Conservation (phyloP, 345 rosid genomes). For the Orychophragmus violaceus region DNA sequence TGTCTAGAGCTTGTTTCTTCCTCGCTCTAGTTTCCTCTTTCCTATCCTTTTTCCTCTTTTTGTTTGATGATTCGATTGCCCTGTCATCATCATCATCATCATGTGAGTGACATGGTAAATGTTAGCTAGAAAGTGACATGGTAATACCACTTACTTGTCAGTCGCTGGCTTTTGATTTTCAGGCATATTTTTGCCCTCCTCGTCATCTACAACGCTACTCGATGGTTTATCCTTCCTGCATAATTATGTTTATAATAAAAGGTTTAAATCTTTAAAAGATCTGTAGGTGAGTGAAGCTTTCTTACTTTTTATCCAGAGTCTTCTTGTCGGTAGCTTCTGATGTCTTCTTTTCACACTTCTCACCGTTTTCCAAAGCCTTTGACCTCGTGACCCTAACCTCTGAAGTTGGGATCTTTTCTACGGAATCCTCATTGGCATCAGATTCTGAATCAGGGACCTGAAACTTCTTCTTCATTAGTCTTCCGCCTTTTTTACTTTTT, state of each 20-base stretch:
- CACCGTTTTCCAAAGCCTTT: slow-evolving; percentile 20
- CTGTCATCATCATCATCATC: too few species aligned
- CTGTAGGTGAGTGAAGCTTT: background rate
- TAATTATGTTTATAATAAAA: background rate
- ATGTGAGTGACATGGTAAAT: background rate
- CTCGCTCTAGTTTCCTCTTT: slow-evolving; percentile 23
- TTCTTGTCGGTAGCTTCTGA: background rate
- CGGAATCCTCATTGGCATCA: slow-evolving; percentile 21
- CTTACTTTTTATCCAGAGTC: background rate
- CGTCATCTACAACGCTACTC: background rate
- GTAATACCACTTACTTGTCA: slow-evolving; percentile 21
- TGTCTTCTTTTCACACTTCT: background rate
- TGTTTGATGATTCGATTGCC: slow-evolving; percentile 3
- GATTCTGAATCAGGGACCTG: slow-evolving; percentile 43
- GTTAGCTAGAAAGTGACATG: background rate
- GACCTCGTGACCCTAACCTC: slow-evolving; percentile 10
- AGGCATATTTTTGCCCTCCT: background rate
- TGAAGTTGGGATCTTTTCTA: slow-evolving; percentile 17
- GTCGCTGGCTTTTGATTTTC: slow-evolving; percentile 22
- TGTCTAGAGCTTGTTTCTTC: slow-evolving; percentile 12
- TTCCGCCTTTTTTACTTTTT: slow-evolving; percentile 24
- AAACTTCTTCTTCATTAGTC: slow-evolving; percentile 49
- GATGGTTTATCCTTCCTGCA: slow-evolving; percentile 21
- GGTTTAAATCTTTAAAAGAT: background rate
- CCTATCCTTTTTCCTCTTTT: slow-evolving; percentile 33